A percentile compares a stretch with the other conserved stretches of the same genome.
Evolutionary conservation across 768 basidiomycete genomes (phyloP).

Genomic region (Suillus spraguei): DNA sequence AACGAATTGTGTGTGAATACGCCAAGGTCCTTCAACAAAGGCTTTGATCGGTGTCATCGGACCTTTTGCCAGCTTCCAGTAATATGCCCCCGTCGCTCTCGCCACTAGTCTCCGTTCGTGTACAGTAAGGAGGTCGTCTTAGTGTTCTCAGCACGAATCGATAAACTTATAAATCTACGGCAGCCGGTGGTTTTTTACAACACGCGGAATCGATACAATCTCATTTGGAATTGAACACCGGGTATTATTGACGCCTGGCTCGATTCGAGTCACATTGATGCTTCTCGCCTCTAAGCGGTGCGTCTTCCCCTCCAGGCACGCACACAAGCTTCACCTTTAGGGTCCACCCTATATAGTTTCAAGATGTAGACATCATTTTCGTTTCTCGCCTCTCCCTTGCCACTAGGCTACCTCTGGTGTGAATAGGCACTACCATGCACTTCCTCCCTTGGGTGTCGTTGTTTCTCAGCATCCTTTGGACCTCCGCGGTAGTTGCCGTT

Average conservation of each 20-base stretch:
- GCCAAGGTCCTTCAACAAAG: too few species aligned
- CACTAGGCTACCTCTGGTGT: slow-evolving; percentile 7
- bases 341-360: slow-evolving; percentile 22
- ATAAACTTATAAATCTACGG: too few species aligned
- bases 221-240: slow-evolving; percentile 2
- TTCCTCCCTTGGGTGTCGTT: slow-evolving; percentile 32
- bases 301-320: slow-evolving; percentile 19
- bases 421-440: slow-evolving; percentile 36
- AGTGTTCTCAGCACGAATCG: not conserved
- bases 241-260: slow-evolving; percentile 5
- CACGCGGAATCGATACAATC: not conserved
- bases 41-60: too few species aligned
- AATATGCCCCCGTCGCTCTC: not conserved
- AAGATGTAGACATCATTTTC: not conserved
- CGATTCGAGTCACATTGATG: slow-evolving; percentile 8
- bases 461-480: slow-evolving; percentile 33
- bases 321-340: slow-evolving; percentile 7
- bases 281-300: slow-evolving; percentile 10
- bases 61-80: not conserved
- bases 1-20: too few species aligned
- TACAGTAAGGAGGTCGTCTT: too few species aligned
- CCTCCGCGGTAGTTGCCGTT: slow-evolving; percentile 28
- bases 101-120: not conserved
- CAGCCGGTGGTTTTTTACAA: not conserved
- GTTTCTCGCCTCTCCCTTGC: slow-evolving; percentile 10